These are phyloP conservation scores for Diaporthe ilicicola DNA, from an alignment of 2,329 filamentous ascomycete species.

Conservation along the genomic window DNA sequence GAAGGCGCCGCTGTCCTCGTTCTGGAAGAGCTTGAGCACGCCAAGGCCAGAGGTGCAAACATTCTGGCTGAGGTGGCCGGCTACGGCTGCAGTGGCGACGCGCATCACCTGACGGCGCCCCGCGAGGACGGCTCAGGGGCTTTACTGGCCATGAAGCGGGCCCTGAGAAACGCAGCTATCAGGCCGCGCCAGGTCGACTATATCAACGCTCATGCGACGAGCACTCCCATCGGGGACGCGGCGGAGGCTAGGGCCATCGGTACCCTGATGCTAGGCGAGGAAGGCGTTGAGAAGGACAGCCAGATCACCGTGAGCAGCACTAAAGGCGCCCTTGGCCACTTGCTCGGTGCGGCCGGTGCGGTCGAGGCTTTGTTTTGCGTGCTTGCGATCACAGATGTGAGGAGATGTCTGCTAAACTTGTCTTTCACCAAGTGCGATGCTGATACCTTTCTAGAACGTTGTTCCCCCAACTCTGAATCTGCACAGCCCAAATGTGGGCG, in stretches of 20 bases:
- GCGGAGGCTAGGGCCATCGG: conserved; percentile 89
- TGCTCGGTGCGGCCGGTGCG: conserved; percentile 90
- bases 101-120: conserved; percentile 92
- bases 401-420: conserved; percentile 40
- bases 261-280: conserved; percentile 75
- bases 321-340: conserved; percentile 90
- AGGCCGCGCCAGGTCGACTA: conserved; percentile 81
- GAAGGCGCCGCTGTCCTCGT: conserved; percentile 91
- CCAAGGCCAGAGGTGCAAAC: conserved; percentile 76
- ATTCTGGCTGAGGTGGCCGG: conserved; percentile 92
- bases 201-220: conserved; percentile 95
- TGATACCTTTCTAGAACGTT: conserved; percentile 62
- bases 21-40: conserved; percentile 91
- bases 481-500: conserved; percentile 68
- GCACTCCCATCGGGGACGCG: conserved; percentile 83
- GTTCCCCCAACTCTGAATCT: conserved; percentile 91
- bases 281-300: conserved; percentile 67
- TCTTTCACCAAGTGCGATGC: not conserved
- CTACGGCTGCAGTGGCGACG: conserved; percentile 91
- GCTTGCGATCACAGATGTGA: conserved; percentile 79
- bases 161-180: conserved; percentile 76
- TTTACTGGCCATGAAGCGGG: conserved; percentile 83
- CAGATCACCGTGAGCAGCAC: conserved; percentile 89
- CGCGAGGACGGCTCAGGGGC: conserved; percentile 84
- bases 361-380: conserved; percentile 89